Conservation (phyloP, 495 filamentous ascomycete genomes). For the Tuber borchii region DNA sequence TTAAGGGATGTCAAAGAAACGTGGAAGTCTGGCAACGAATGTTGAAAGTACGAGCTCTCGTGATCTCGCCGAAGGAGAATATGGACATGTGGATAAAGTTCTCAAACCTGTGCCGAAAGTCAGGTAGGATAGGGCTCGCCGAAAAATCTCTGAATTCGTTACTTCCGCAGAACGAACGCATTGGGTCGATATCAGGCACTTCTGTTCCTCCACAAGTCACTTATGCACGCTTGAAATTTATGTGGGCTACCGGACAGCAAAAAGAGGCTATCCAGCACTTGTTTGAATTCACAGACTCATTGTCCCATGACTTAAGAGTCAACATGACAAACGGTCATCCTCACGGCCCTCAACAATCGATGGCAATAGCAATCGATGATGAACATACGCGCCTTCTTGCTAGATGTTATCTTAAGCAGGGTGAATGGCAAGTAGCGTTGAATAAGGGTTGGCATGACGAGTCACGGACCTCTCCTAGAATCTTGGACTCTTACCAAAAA, state of each 20-base stretch:
- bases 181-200: conserved; percentile 51
- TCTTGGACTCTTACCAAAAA: conserved; percentile 77
- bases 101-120: conserved; percentile 93
- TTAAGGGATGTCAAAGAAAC: conserved; percentile 92
- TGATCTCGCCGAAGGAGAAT: conserved; percentile 83
- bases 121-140: conserved; percentile 85
- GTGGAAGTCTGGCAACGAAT: conserved; percentile 98
- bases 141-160: conserved; percentile 83
- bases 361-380: conserved; percentile 41
- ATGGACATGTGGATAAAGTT: conserved; percentile 99
- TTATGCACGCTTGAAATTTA: conserved; percentile 90
- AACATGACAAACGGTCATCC: conserved; percentile 49
- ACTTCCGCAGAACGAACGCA: conserved; percentile 57
- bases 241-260: conserved; percentile 73
- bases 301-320: conserved; percentile 61
- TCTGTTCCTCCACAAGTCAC: conserved; percentile 67
- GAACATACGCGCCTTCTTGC: conserved; percentile 74
- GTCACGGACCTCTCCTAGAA: conserved; percentile 50
- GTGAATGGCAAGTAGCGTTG: conserved; percentile 83
- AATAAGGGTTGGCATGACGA: conserved; percentile 40
- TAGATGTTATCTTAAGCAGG: conserved; percentile 89
- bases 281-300: conserved; percentile 69
- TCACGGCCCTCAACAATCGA: conserved; percentile 49
- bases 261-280: conserved; percentile 68
- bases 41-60: conserved; percentile 87